phyloP scores from a whole-genome alignment of 495 filamentous ascomycete species.

The Penicillium pancosmium region DNA sequence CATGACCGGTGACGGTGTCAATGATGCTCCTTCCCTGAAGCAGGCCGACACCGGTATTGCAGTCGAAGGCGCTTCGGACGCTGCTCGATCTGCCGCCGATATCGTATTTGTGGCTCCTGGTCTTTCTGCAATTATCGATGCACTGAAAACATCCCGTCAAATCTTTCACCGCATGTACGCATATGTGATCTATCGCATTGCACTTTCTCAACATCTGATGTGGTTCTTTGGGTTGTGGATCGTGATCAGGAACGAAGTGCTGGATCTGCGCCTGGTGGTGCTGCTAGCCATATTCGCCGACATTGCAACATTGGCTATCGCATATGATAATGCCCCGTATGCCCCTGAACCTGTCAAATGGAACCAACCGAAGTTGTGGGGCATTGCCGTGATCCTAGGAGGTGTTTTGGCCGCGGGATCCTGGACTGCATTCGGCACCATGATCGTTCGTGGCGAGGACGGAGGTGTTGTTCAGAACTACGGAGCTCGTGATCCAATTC shows the following conservation, averaged over 20 bases:
- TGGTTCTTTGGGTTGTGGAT: conserved; percentile 93
- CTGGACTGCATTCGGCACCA: conserved; percentile 82
- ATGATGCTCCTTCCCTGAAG: conserved; percentile 94
- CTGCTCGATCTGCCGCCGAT: conserved; percentile 89
- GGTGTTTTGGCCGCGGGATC: conserved; percentile 78
- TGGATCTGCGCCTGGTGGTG: conserved; percentile 85
- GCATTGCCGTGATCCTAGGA: conserved; percentile 82
- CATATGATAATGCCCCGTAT: conserved; percentile 91
- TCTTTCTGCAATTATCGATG: conserved; percentile 89
- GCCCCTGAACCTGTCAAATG: conserved; percentile 87
- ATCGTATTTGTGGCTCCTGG: conserved; percentile 92
- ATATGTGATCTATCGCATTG: conserved; percentile 95
- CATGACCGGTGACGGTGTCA: conserved; percentile 98
- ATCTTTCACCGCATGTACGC: conserved; percentile 98
- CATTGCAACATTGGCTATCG: conserved; percentile 89
- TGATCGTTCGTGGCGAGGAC: conserved; percentile 64
- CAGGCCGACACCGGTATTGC: conserved; percentile 89
- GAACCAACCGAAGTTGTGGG: conserved; percentile 92
- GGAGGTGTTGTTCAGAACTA: conserved; percentile 88
- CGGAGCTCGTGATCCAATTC: conserved; percentile 76
- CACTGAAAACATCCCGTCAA: conserved; percentile 90
- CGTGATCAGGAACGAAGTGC: conserved; percentile 75
- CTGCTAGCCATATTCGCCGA: conserved; percentile 96
- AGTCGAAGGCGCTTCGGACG: conserved; percentile 91
- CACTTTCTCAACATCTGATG: conserved; percentile 85